Evolutionary conservation across 2,329 filamentous ascomycete species (phyloP).

Genomic region (Tolypocladium ovalisporum): DNA sequence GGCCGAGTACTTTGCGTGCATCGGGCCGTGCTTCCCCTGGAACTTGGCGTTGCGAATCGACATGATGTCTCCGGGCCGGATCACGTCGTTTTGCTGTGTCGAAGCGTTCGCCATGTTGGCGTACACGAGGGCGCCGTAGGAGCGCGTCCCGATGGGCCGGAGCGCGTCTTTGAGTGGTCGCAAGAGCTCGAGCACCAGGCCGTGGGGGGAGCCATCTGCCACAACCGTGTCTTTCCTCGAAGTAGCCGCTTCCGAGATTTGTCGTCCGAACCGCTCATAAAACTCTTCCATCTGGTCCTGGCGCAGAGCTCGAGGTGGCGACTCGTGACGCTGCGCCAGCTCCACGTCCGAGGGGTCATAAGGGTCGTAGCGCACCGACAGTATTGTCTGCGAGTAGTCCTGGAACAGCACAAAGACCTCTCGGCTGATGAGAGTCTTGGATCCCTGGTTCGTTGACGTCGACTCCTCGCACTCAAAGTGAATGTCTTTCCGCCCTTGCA

Average conservation of each 20-base stretch:
- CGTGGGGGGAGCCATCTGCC: slow-evolving; percentile 72
- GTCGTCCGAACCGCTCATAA: slow-evolving; percentile 70
- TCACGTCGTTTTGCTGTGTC: slow-evolving; percentile 83
- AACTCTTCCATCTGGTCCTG: slow-evolving; percentile 90
- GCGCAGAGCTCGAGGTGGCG: slow-evolving; percentile 67
- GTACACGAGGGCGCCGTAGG: slow-evolving; percentile 88
- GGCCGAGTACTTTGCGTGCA: slow-evolving; percentile 86
- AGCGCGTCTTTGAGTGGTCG: slow-evolving; percentile 63
- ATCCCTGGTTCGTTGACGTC: slow-evolving; percentile 55
- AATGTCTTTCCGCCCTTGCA: slow-evolving; percentile 76
- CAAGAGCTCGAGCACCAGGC: slow-evolving; percentile 70
- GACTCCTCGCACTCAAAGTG: slow-evolving; percentile 75
- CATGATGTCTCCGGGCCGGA: slow-evolving; percentile 84
- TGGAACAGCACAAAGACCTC: slow-evolving; percentile 82
- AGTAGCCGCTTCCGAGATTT: slow-evolving; percentile 59
- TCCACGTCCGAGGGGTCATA: slow-evolving; percentile 61
- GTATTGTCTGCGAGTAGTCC: slow-evolving; percentile 90
- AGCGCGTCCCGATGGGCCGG: slow-evolving; percentile 72
- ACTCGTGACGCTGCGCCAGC: slow-evolving; percentile 78
- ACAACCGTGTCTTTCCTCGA: slow-evolving; percentile 70
- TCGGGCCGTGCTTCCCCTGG: slow-evolving; percentile 86
- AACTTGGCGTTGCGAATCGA: slow-evolving; percentile 88
- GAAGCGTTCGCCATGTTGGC: slow-evolving; percentile 91
- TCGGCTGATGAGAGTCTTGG: slow-evolving; percentile 62
- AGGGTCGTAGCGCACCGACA: slow-evolving; percentile 70